phyloP scores from a whole-genome alignment of 805 yeast species.

The Candida boidinii region DNA sequence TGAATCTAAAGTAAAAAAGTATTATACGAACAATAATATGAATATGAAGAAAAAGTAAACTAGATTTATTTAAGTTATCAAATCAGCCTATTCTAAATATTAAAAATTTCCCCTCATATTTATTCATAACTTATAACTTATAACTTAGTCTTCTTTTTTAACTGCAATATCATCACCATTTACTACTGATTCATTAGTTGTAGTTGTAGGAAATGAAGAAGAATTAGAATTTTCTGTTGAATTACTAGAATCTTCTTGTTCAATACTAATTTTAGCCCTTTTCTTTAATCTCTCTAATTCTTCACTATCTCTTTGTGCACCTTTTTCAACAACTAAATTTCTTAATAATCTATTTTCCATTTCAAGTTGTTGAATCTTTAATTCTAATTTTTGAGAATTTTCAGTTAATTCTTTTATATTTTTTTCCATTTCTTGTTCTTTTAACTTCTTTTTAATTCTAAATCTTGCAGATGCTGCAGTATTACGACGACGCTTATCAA shows the following conservation, averaged over 20 bases:
- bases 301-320: slow-evolving; percentile 44
- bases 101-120: too few species aligned
- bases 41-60: too few species aligned
- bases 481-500: slow-evolving; percentile 76
- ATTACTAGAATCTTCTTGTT: slow-evolving; percentile 4
- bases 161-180: too few species aligned
- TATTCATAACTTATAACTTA: too few species aligned
- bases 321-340: slow-evolving; percentile 76
- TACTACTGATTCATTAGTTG: too few species aligned
- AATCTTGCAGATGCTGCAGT: slow-evolving; percentile 94
- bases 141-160: too few species aligned
- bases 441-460: slow-evolving; percentile 82
- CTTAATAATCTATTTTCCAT: slow-evolving; percentile 87
- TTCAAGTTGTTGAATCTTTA: slow-evolving; percentile 73
- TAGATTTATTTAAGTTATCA: too few species aligned
- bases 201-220: too few species aligned
- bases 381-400: slow-evolving; percentile 54
- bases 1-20: too few species aligned
- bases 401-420: slow-evolving; percentile 67
- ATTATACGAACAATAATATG: too few species aligned
- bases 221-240: too few species aligned
- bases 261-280: slow-evolving; percentile 30
- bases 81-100: too few species aligned
- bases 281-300: slow-evolving; percentile 45
- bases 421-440: slow-evolving; percentile 86